These are phyloP conservation scores for Crotalaria pallida DNA, from an alignment of 306 rosid species.

Conservation along the genomic window DNA sequence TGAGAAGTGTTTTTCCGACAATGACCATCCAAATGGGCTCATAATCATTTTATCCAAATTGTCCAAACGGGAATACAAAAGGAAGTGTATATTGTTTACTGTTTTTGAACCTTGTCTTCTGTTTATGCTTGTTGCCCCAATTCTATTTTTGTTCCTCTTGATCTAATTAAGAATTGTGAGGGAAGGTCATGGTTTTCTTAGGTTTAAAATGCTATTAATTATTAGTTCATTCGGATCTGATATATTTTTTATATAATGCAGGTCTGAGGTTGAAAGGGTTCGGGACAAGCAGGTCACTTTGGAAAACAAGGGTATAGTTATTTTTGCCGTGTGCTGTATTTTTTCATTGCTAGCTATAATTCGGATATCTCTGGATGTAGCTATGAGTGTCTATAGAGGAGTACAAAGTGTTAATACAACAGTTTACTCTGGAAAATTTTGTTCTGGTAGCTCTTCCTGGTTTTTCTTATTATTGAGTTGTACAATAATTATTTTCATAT, in stretches of 20 bases:
- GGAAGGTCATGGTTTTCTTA: not conserved
- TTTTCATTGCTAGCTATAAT: conserved; percentile 53
- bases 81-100: not conserved
- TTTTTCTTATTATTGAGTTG: conserved; percentile 56
- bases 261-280: conserved; percentile 67
- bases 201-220: not conserved
- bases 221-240: not conserved
- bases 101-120: not conserved
- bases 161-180: not conserved
- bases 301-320: conserved; percentile 63
- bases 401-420: conserved; percentile 37
- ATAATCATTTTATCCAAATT: not conserved
- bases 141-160: not conserved
- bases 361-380: conserved; percentile 42
- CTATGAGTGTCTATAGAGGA: conserved; percentile 37
- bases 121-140: not conserved
- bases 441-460: conserved; percentile 65
- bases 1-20: not conserved
- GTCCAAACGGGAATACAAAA: not conserved
- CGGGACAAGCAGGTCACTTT: conserved; percentile 53
- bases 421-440: conserved; percentile 56
- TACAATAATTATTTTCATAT: conserved; percentile 53
- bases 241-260: conserved; percentile 31
- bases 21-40: not conserved
- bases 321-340: conserved; percentile 53